A percentile compares a stretch with the other conserved stretches of the same genome.
Evolutionary conservation across 495 filamentous ascomycete genomes (phyloP).

Genomic region (Aspergillus funiculosus): DNA sequence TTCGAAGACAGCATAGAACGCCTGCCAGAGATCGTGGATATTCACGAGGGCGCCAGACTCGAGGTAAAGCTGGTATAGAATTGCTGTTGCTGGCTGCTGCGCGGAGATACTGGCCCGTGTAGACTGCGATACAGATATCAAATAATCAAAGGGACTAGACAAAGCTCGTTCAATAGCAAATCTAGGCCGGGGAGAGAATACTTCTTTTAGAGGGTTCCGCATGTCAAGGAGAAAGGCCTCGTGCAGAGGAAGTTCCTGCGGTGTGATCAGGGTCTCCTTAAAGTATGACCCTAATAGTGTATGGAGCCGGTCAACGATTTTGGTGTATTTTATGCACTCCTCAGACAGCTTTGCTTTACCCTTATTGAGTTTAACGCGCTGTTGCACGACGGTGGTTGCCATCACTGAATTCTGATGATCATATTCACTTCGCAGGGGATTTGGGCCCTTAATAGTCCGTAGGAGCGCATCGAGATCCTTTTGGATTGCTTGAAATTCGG

Average conservation of each 20-base stretch:
- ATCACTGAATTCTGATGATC: slow-evolving; percentile 63
- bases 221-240: slow-evolving; percentile 84
- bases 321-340: slow-evolving; percentile 70
- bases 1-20: slow-evolving; percentile 71
- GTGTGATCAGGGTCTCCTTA: slow-evolving; percentile 43
- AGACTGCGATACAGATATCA: slow-evolving; percentile 54
- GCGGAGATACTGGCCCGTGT: slow-evolving; percentile 39
- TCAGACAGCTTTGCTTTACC: slow-evolving; percentile 68
- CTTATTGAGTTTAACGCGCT: slow-evolving; percentile 80
- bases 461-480: slow-evolving; percentile 30
- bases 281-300: slow-evolving; percentile 53
- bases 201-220: slow-evolving; percentile 69
- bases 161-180: slow-evolving; percentile 77
- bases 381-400: slow-evolving; percentile 78
- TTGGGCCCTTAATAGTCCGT: slow-evolving; percentile 35
- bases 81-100: slow-evolving; percentile 70
- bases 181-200: slow-evolving; percentile 73
- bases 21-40: slow-evolving; percentile 80
- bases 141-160: slow-evolving; percentile 75
- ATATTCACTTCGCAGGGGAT: slow-evolving; percentile 67
- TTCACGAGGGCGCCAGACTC: slow-evolving; percentile 88
- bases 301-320: slow-evolving; percentile 62
- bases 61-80: slow-evolving; percentile 85
- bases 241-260: slow-evolving; percentile 62
- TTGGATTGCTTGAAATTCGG: slow-evolving; percentile 23